A percentile compares a stretch with the other conserved stretches of the same genome.
Evolutionary conservation across 2,329 filamentous ascomycete species (phyloP).

Genomic region (Hymenotorrendiella dingleyae): DNA sequence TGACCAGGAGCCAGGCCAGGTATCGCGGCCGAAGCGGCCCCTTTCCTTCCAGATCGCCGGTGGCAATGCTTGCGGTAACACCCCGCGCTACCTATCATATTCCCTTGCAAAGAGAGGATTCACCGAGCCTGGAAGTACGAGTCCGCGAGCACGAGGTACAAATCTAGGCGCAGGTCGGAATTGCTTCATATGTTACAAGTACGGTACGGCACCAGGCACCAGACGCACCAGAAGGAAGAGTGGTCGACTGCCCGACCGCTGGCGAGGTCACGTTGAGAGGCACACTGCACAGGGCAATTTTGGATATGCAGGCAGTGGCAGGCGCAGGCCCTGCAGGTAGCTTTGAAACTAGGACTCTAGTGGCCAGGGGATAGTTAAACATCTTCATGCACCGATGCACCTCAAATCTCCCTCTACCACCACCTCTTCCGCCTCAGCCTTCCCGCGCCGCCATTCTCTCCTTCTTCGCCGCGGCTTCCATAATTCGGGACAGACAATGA

Average conservation of each 20-base stretch:
- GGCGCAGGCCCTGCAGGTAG: slow-evolving; percentile 11
- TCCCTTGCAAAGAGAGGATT: background rate
- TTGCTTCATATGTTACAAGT: background rate
- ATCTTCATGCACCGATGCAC: slow-evolving; percentile 17
- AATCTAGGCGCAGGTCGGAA: background rate
- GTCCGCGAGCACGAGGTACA: too few relatives aligned
- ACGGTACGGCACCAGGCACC: too few relatives aligned
- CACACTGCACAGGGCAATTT: background rate
- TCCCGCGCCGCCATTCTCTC: slow-evolving; percentile 1
- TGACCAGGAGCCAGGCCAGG: too few relatives aligned
- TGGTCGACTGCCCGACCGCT: background rate
- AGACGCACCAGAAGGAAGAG: too few relatives aligned
- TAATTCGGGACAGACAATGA: slow-evolving; percentile 22
- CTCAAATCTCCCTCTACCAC: slow-evolving; percentile 9
- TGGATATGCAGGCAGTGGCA: slow-evolving; percentile 4
- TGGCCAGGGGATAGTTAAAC: slow-evolving; percentile 6
- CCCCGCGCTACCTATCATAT: background rate
- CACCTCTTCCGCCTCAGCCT: slow-evolving; percentile 1
- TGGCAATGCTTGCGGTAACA: background rate
- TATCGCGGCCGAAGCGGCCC: too few relatives aligned
- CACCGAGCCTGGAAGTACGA: background rate
- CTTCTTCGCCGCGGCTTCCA: background rate
- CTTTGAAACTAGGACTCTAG: slow-evolving; percentile 9
- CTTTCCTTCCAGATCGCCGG: background rate
- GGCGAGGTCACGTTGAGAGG: background rate